Percentiles rank a stretch among this genome's conserved stretches.
phyloP scores from a whole-genome alignment of 257 asterid genomes.

The Datura wrightii region DNA sequence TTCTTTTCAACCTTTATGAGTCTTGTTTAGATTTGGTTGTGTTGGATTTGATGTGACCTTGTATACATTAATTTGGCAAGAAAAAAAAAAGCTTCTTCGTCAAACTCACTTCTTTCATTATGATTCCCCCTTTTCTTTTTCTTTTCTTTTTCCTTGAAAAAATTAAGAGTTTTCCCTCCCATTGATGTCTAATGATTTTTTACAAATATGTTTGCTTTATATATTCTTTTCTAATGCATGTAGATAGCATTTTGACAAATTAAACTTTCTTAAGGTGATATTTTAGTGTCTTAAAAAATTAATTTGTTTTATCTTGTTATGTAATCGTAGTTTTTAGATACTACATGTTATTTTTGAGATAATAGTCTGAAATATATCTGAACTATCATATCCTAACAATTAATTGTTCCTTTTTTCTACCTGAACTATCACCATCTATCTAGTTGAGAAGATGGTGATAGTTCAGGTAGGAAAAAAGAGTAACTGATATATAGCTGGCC shows the following conservation, averaged over 20 bases:
- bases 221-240: not conserved
- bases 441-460: no score
- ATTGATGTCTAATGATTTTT: not conserved
- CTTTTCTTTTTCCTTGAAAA: no score
- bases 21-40: slow-evolving; percentile 40
- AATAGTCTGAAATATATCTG: no score
- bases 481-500: no score
- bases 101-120: slow-evolving; percentile 29
- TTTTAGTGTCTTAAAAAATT: not conserved
- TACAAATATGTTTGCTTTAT: not conserved
- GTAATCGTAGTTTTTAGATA: not conserved
- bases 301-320: not conserved
- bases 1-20: slow-evolving; percentile 41
- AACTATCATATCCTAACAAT: no score
- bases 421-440: no score
- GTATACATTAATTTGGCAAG: not conserved
- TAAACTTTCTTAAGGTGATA: not conserved
- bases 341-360: not conserved
- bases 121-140: not conserved
- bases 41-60: slow-evolving; percentile 40
- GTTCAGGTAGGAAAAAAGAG: no score
- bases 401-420: no score
- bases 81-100: slow-evolving; percentile 20
- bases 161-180: not conserved
- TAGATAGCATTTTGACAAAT: not conserved